A percentile compares a stretch with the other conserved stretches of the same genome.
Conservation (phyloP, 176 grass and related monocot species). For the Elymus sibiricus region DNA sequence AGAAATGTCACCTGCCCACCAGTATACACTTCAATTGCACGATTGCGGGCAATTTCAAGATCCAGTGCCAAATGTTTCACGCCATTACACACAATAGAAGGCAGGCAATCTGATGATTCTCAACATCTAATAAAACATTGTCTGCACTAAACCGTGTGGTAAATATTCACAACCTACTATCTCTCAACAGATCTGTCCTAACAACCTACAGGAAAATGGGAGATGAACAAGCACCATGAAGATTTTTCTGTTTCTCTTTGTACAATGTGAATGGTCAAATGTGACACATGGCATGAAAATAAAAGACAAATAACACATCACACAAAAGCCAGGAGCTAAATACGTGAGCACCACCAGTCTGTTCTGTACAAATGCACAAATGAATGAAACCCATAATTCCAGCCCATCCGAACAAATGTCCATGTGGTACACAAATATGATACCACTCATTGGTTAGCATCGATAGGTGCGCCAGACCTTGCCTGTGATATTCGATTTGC, state of each 20-base stretch:
- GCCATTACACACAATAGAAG: too few species aligned
- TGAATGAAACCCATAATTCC: conserved; percentile 41
- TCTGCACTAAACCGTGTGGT: background rate
- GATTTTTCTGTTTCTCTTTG: conserved; percentile 3
- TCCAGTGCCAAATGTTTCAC: too few species aligned
- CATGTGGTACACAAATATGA: conserved; percentile 35
- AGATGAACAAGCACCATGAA: background rate
- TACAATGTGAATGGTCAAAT: conserved; percentile 14
- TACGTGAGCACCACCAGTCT: conserved; percentile 14
- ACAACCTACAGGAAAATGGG: background rate
- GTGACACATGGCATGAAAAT: background rate
- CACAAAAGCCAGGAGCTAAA: conserved; percentile 11
- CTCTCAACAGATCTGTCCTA: background rate
- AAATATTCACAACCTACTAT: conserved; percentile 12
- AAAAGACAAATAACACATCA: conserved; percentile 5
- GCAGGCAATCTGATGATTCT: background rate
- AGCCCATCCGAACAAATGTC: conserved; percentile 32
- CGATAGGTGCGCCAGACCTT: conserved; percentile 45
- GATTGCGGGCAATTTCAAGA: too few species aligned
- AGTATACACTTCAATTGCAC: too few species aligned
- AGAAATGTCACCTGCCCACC: too few species aligned
- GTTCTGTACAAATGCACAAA: conserved; percentile 68
- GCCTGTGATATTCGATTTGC: conserved; percentile 78
- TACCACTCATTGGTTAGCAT: conserved; percentile 50
- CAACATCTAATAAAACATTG: background rate